phyloP scores from a whole-genome alignment of 805 yeast genomes.

The Barnettozyma vustinii region DNA sequence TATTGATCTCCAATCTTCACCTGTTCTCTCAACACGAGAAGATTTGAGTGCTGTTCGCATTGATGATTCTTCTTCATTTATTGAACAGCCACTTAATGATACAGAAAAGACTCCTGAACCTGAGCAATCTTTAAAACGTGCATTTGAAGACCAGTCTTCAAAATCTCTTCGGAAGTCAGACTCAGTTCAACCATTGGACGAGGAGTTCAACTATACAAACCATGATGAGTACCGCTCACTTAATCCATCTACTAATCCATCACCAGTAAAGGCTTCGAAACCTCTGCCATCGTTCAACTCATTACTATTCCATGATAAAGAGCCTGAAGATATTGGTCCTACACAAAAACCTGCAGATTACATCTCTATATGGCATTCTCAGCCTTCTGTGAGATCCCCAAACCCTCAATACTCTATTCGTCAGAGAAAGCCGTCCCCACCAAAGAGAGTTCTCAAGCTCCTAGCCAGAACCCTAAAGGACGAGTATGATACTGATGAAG shows the following conservation, averaged over 20 bases:
- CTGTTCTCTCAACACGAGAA: background rate
- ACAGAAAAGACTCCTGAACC: background rate
- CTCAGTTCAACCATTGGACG: background rate
- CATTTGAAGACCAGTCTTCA: background rate
- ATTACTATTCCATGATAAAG: constrained; percentile 21
- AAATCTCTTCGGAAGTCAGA: background rate
- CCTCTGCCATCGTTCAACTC: constrained; percentile 21
- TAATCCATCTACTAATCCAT: constrained; percentile 7
- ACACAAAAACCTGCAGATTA: constrained; percentile 19
- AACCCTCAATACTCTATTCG: constrained; percentile 20
- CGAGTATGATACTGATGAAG: constrained; percentile 10
- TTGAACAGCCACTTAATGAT: background rate
- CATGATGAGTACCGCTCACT: constrained; percentile 6
- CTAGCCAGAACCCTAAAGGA: constrained; percentile 15
- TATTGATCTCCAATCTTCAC: background rate
- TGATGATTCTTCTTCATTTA: background rate
- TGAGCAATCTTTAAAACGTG: background rate
- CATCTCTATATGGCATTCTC: constrained; percentile 26
- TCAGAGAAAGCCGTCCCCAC: constrained; percentile 17
- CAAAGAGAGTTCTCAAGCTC: constrained; percentile 18
- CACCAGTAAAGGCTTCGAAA: constrained; percentile 4
- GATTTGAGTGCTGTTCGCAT: background rate
- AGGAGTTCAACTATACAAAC: constrained; percentile 1
- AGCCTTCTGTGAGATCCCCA: constrained; percentile 24
- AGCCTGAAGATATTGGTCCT: constrained; percentile 11